Evolutionary conservation across 2,329 filamentous ascomycete genomes (phyloP).

Genomic region (Exophiala mesophila): DNA sequence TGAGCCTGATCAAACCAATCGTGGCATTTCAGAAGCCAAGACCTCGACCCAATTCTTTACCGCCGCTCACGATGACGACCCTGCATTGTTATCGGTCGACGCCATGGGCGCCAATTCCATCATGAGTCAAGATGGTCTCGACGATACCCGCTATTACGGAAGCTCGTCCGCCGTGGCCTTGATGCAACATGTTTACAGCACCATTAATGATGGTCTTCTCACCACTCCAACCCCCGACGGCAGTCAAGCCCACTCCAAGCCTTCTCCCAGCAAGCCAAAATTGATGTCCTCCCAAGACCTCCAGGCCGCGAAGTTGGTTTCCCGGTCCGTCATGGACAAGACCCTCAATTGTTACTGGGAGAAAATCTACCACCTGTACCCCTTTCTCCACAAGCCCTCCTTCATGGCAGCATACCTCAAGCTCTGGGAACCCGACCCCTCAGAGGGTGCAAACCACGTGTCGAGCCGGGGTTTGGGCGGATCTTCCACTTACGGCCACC

Average conservation of each 20-base stretch:
- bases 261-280: not conserved
- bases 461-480: constrained; percentile 35
- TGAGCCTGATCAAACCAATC: no score
- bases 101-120: constrained; percentile 39
- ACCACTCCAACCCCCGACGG: not conserved
- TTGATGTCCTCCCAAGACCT: not conserved
- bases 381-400: constrained; percentile 40
- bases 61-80: not conserved
- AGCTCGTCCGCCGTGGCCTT: constrained; percentile 39
- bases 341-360: constrained; percentile 38
- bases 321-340: constrained; percentile 40
- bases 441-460: constrained; percentile 20
- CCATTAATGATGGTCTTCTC: constrained; percentile 18
- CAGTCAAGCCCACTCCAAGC: not conserved
- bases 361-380: constrained; percentile 41
- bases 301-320: not conserved
- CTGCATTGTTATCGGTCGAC: not conserved
- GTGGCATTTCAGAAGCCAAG: no score
- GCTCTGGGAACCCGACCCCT: constrained; percentile 33
- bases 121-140: constrained; percentile 24
- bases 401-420: constrained; percentile 40
- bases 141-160: constrained; percentile 34
- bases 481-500: constrained; percentile 30
- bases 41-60: not conserved
- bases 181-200: constrained; percentile 35